Base-by-base conservation (phyloP, 169 alveolate species). In the Sarcocystis neurona region DNA sequence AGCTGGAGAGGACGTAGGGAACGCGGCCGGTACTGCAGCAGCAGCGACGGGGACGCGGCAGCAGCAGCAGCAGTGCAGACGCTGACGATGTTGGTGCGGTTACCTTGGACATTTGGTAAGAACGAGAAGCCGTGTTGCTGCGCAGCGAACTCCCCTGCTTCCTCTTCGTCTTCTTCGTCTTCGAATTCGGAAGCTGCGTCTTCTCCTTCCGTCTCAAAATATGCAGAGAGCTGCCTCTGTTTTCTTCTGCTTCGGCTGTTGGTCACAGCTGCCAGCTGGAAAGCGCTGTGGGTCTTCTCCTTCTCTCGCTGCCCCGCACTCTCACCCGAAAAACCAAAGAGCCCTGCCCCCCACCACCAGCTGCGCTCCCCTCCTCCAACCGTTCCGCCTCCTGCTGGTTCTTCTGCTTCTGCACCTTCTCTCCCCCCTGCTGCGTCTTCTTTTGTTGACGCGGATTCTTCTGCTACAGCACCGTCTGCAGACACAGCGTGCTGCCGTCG, bases 1-100 rank as follows among this genome's bases (percentile, higher is more conserved):
- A 72, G 0, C 37, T 72, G 34, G 58, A 72, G 37, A 1, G 82
- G 46, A 0, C 82, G 82, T 12, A 72, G 56, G 4, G 82, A 72
- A 10, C 34, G 39, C 46, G 82, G 82, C 30, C 82, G 53, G 56
- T 72, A 53, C 56, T 72, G 82, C 27, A 72, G 56, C 18, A 72
- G 82, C 30, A 72, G 47, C 82, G 82, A 72, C 53, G 82, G 82
- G 6, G 82, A 23, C 47, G 82, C 34, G 30, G 23, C 37, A 2
- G 56, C 47, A 30, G 82, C 82, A 0, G 82, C 82, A 30, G 41
- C 53, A 8, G 82, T 72, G 82, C 47, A 1, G 82, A 53, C 30
- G 82, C 41, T 1, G 8, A 41, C 47, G 82, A 18, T 32, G 58
- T 56, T 1, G 58, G 44, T 2, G 37, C 75, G 6, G 20, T n/a